Conservation (phyloP, 2,329 filamentous ascomycete genomes). For the Pleomassaria siparia region DNA sequence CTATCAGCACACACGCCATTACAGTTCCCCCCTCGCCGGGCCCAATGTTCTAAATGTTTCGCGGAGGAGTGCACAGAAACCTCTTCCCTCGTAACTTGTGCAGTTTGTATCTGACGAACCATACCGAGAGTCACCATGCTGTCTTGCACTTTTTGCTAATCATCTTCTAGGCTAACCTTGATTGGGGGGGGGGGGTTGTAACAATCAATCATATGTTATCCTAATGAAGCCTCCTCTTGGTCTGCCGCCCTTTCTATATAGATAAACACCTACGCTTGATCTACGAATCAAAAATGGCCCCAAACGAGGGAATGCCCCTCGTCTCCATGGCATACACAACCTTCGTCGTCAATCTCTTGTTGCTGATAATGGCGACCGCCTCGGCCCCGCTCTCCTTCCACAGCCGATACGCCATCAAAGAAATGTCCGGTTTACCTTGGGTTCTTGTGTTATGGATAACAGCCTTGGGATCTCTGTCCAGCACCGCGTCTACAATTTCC, state of each 20-base stretch:
- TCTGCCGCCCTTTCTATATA: neutral
- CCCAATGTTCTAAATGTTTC: too few relatives aligned
- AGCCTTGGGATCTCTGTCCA: conserved; percentile 61
- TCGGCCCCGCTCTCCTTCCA: conserved; percentile 58
- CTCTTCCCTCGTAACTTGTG: too few relatives aligned
- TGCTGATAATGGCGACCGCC: conserved; percentile 74
- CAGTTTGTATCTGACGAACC: too few relatives aligned
- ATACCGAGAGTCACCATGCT: too few relatives aligned
- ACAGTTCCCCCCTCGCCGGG: too few relatives aligned
- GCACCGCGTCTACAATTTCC: conserved; percentile 61
- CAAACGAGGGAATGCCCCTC: conserved; percentile 68
- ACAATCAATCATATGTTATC: too few relatives aligned
- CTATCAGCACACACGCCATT: too few relatives aligned
- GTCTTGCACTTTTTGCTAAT: too few relatives aligned
- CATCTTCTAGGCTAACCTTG: too few relatives aligned
- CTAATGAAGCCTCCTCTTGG: too few relatives aligned
- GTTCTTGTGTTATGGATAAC: conserved; percentile 68
- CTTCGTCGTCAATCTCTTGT: conserved; percentile 68
- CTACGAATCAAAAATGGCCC: conserved; percentile 70
- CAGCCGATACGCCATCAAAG: conserved; percentile 59
- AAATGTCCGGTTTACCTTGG: conserved; percentile 64
- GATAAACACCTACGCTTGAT: neutral
- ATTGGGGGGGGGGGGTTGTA: too few relatives aligned
- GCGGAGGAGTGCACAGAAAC: too few relatives aligned
- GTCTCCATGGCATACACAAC: conserved; percentile 71